Evolutionary conservation across 192 early-diverging fungal species (phyloP).

Genomic region (Dissophora globulifera): DNA sequence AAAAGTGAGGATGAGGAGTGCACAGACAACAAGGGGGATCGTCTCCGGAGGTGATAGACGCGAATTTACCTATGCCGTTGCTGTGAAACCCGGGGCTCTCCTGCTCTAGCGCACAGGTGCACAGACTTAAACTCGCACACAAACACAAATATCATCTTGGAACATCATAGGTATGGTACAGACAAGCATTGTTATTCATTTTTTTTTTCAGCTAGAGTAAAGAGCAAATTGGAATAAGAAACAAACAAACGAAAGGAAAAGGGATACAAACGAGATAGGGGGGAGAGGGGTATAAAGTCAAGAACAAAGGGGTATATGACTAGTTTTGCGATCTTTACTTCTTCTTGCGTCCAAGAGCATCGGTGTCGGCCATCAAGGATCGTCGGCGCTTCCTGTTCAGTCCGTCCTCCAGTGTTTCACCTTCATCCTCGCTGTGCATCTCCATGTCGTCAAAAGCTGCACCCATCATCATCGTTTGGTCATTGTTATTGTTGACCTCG

Average conservation of each 20-base stretch:
- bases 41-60: no score
- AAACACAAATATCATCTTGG: no score
- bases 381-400: constrained; percentile 7
- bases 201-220: neutral
- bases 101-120: no score
- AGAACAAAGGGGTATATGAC: neutral
- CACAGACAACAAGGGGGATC: no score
- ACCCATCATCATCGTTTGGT: neutral
- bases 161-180: no score
- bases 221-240: no score
- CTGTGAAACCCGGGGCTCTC: no score
- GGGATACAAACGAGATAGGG: no score
- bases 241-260: neutral
- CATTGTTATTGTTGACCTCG: neutral
- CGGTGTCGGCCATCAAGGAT: neutral
- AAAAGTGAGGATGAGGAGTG: no score
- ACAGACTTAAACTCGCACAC: no score
- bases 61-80: no score
- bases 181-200: no score
- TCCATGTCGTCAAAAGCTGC: constrained; percentile 17
- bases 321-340: constrained; percentile 1
- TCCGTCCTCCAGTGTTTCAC: constrained; percentile 4
- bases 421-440: constrained; percentile 9
- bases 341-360: neutral
- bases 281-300: neutral